Evolutionary conservation across 163 green algal species (phyloP), one percentile per base, ranked within the genome.

Genomic region (Prototheca wickerhamii): DNA sequence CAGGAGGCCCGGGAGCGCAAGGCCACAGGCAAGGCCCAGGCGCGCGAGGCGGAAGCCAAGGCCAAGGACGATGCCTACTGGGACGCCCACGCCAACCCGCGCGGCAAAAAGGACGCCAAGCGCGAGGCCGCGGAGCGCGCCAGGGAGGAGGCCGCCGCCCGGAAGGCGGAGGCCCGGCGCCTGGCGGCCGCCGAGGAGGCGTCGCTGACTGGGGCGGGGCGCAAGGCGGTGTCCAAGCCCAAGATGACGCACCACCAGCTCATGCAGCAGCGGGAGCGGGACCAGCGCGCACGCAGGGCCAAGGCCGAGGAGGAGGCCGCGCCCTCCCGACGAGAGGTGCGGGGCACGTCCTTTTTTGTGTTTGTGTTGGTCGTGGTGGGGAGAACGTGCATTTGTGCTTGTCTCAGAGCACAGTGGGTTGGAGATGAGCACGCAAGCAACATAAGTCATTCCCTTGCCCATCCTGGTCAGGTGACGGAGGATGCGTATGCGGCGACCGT

Each of bases 141-240:
- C 50, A 21, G 25, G 12, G 68, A 76, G 58, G 71, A 84, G 61
- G 76, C 76, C 18, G 76, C 76, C 20, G 60, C 53, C 3, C 79
- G 82, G 56, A 78, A 80, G 52, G 70, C 63, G 32, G 81, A 87
- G 60, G 68, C 68, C 1, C 77, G 77, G 66, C 54, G 56, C 32
- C 68, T 87, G 17, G 70, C 72, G 43, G 75, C 65, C 3, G 67
- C 81, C 56, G 76, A 87, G 69, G 79, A 86, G 55, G 73, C 73
- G 15, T 53, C 52, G 7, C 32, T 84, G 58, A 62, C 67, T 6
- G 46, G 79, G 56, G 29, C 65, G 20, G 2, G 49, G 31, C 18
- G 25, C 31, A 29, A 61, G 55, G 25, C 30, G 12, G 30, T 17
- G 12, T 6, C 32, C 30, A 40, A 32, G 28, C 21, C 60, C 43